A percentile compares a stretch with the other conserved stretches of the same genome.
phyloP scores from a whole-genome alignment of 495 filamentous ascomycete genomes.

The Astrocystis sublimbata region DNA sequence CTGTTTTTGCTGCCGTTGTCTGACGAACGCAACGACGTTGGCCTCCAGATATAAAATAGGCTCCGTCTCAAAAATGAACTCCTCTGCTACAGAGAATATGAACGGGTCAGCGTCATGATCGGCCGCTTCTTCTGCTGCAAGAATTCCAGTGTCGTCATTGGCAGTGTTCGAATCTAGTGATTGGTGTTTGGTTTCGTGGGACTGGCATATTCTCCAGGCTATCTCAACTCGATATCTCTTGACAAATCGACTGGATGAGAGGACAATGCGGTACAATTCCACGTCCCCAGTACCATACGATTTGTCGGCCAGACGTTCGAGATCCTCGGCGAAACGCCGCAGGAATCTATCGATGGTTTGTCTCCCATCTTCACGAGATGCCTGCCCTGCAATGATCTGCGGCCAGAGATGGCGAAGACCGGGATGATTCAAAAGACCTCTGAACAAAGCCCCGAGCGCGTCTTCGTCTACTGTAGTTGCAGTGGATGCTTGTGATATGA shows the following conservation, averaged over 20 bases:
- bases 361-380: neutral
- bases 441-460: neutral
- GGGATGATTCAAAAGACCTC: neutral
- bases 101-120: neutral
- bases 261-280: neutral
- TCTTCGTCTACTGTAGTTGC: neutral
- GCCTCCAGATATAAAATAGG: neutral
- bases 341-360: neutral
- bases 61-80: neutral
- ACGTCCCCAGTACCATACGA: neutral
- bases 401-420: constrained; percentile 3
- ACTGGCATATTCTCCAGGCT: neutral
- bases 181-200: neutral
- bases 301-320: neutral
- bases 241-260: neutral
- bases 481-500: neutral
- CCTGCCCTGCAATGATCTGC: neutral
- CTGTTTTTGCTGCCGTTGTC: neutral
- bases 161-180: neutral
- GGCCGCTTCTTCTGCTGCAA: neutral
- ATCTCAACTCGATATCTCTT: neutral
- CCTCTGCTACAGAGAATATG: neutral
- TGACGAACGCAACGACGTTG: neutral
- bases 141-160: neutral
- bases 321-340: neutral